A percentile compares a stretch with the other conserved stretches of the same genome.
These are phyloP conservation scores for Nelumbo lutea DNA, from an alignment of 164 flowering plant species.

Conservation along the genomic window DNA sequence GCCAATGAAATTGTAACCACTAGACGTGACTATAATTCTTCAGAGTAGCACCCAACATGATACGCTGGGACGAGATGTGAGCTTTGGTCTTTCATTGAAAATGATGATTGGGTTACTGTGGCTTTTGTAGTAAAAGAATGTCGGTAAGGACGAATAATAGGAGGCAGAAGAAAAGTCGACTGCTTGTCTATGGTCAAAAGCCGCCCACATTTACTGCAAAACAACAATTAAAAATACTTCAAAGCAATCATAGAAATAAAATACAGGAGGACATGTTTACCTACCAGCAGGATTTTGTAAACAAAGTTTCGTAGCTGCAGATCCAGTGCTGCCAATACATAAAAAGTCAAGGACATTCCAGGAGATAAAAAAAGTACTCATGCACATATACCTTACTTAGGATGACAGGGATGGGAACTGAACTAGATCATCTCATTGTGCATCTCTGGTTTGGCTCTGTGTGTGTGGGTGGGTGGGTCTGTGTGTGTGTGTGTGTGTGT, in stretches of 20 bases:
- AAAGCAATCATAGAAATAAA: background rate
- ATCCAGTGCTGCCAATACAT: conserved; percentile 66
- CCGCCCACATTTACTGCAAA: conserved; percentile 71
- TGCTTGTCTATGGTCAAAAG: conserved; percentile 62
- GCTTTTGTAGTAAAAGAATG: conserved; percentile 19
- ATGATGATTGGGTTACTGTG: conserved; percentile 23
- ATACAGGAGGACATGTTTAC: background rate
- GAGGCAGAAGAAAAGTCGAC: conserved; percentile 64
- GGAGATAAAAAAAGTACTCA: background rate
- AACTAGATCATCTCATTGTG: background rate
- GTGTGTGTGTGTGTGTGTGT: background rate
- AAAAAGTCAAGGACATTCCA: background rate
- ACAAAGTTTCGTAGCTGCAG: conserved; percentile 71
- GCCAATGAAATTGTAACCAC: background rate
- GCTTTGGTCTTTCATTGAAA: conserved; percentile 32
- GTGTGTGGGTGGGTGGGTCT: too few species aligned
- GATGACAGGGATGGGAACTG: background rate
- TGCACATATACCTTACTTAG: background rate
- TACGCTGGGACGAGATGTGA: conserved; percentile 35
- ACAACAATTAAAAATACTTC: background rate
- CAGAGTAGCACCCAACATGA: conserved; percentile 63
- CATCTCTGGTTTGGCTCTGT: background rate
- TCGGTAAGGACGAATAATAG: conserved; percentile 56
- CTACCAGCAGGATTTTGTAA: conserved; percentile 75
- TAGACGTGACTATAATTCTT: conserved; percentile 32